phyloP scores from a whole-genome alignment of 306 rosid genomes.

The Cyamopsis tetragonoloba region DNA sequence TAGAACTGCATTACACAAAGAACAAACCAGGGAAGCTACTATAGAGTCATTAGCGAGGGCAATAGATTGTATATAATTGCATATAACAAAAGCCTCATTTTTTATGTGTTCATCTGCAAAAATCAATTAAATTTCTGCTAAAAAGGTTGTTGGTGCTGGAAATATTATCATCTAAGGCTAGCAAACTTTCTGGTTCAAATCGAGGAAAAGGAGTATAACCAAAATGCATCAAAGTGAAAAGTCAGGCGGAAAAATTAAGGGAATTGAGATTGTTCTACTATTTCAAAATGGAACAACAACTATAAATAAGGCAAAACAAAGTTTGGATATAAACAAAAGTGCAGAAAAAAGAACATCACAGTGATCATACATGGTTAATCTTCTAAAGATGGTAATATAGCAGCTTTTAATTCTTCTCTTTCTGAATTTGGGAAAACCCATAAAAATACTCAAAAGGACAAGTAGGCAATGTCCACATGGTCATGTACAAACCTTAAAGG shows the following conservation, averaged over 20 bases:
- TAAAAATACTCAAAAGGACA: slow-evolving; percentile 11
- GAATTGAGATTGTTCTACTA: not conserved
- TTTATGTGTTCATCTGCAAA: not conserved
- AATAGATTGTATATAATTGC: not conserved
- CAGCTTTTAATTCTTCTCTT: not conserved
- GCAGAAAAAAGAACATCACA: not conserved
- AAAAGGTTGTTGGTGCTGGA: not conserved
- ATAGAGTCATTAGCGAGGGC: not conserved
- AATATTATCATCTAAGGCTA: not conserved
- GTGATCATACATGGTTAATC: not conserved
- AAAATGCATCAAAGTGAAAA: not conserved
- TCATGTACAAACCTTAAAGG: too few relatives aligned
- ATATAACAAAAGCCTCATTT: not conserved
- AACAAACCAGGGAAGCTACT: not conserved
- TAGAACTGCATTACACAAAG: not conserved
- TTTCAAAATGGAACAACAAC: not conserved
- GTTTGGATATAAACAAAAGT: not conserved
- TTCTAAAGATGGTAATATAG: not conserved
- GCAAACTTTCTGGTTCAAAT: not conserved
- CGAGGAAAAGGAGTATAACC: not conserved
- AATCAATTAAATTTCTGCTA: not conserved
- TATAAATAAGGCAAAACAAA: not conserved
- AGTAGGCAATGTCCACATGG: not conserved
- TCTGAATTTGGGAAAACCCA: not conserved
- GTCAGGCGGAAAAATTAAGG: not conserved